Evolutionary conservation across 1,139 yeast genomes (phyloP).

Genomic region (Yamadazyma jaroonii): DNA sequence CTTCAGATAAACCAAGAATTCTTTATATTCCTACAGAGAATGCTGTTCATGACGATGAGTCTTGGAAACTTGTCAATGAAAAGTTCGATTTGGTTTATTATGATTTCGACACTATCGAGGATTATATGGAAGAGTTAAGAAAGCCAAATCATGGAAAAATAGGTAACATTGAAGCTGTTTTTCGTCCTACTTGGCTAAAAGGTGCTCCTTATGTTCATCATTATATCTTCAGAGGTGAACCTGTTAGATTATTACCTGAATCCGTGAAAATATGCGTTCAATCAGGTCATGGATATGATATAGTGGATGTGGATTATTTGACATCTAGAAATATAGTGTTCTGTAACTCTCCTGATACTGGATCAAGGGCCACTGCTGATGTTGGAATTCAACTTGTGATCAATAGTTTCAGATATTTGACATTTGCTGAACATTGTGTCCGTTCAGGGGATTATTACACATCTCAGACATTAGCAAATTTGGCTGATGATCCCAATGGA

Average conservation of each 20-base stretch:
- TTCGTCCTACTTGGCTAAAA: conserved; percentile 34
- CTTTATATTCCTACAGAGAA: conserved; percentile 33
- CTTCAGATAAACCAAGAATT: conserved; percentile 23
- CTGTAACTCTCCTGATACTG: conserved; percentile 33
- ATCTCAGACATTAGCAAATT: conserved; percentile 21
- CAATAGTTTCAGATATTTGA: conserved; percentile 25
- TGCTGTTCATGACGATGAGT: conserved; percentile 27
- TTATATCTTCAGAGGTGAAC: conserved; percentile 26
- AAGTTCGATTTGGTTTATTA: conserved; percentile 28
- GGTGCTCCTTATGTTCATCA: conserved; percentile 31
- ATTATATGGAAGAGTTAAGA: conserved; percentile 26
- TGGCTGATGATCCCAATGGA: conserved; percentile 29
- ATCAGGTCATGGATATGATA: conserved; percentile 39
- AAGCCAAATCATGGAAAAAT: conserved; percentile 29
- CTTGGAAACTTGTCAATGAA: conserved; percentile 28
- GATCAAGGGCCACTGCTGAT: conserved; percentile 36
- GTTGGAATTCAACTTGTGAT: conserved; percentile 27
- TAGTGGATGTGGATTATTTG: conserved; percentile 30
- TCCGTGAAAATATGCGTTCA: conserved; percentile 20
- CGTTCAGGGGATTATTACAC: conserved; percentile 27
- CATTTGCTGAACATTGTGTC: conserved; percentile 32
- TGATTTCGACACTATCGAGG: conserved; percentile 27
- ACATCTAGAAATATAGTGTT: conserved; percentile 27
- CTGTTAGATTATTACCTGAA: conserved; percentile 26
- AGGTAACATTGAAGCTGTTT: conserved; percentile 29